Evolutionary conservation across 257 asterid species (phyloP), one percentile per base, ranked within the genome.

Genomic region (Solanum virginianum): DNA sequence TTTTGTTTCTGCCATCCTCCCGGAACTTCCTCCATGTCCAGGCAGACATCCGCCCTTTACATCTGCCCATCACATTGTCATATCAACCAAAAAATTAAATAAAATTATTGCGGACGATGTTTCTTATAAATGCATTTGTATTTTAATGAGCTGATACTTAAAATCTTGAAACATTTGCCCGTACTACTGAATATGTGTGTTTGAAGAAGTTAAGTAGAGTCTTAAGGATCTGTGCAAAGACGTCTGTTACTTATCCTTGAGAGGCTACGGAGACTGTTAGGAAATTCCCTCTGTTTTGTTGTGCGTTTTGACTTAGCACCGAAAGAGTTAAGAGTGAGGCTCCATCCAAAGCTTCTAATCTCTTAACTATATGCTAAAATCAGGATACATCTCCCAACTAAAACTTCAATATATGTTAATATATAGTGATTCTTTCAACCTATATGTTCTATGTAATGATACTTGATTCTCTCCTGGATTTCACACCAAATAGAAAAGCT

Each of bases 41-140:
- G 90, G 84, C 43, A 93, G 66, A 88, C 97, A 93, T 15, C 97
- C 90, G 26, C 93, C 87, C 16, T 71, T 87, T 66, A 72, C 88
- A 4, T 86, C 96, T 90, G 85, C 53, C 26, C 62, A 79, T 79
- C 65, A 79, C 18, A 53, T 24, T 79, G 2, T 79, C 83, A 16
- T 26, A 49, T 7, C 22, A 68, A 68, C 15, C 22, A 4, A 14
- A 26, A 18, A 69, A 66, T 13, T n/a, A 16, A 15, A 0, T 7
- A 18, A 13, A 49, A 13, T n/a, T 3, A 32, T 3, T 32, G 36
- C 36, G 1, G 2, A 45, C 36, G 45, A 14, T 45, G 15, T 29
- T 32, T 10, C 51, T 69, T 39, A 36, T 36, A 69, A 36, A 69
- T 70, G 29, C 80, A 39, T 39, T 70, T 41, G 36, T 71, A 41